phyloP scores from a whole-genome alignment of 2,329 filamentous ascomycete species.

The Diaporthe velutina region DNA sequence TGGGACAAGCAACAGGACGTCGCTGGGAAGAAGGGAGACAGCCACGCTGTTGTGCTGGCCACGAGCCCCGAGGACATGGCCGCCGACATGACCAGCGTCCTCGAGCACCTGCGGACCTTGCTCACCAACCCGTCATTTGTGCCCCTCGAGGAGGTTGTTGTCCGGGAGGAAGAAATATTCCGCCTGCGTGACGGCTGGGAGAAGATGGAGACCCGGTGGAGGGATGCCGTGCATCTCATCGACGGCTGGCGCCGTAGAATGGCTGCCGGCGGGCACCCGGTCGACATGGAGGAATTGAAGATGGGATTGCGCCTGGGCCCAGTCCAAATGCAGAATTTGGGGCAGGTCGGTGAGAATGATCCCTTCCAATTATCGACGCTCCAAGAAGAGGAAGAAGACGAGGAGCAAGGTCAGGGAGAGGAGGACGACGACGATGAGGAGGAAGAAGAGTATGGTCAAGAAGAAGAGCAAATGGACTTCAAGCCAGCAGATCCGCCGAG shows the following conservation, averaged over 20 bases:
- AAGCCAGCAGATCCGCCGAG: constrained; percentile 45
- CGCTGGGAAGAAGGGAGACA: constrained; percentile 41
- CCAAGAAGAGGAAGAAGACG: constrained; percentile 54
- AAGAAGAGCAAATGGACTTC: constrained; percentile 40
- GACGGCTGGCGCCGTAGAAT: constrained; percentile 91
- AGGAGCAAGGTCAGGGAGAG: constrained; percentile 41
- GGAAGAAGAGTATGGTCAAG: constrained; percentile 45
- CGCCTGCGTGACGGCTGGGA: constrained; percentile 89
- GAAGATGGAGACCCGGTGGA: constrained; percentile 92
- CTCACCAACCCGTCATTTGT: constrained; percentile 97
- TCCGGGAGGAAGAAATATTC: constrained; percentile 92
- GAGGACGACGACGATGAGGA: constrained; percentile 37
- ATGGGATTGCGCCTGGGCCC: constrained; percentile 76
- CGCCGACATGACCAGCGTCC: constrained; percentile 78
- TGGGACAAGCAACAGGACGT: constrained; percentile 54
- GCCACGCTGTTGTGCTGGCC: constrained; percentile 49
- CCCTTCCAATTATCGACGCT: constrained; percentile 58
- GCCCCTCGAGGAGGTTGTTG: constrained; percentile 90
- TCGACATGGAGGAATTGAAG: constrained; percentile 77
- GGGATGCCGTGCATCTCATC: constrained; percentile 90
- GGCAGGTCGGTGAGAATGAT: constrained; percentile 57
- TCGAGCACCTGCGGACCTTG: constrained; percentile 85
- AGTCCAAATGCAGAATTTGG: constrained; percentile 66
- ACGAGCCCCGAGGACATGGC: constrained; percentile 75
- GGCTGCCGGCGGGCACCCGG: constrained; percentile 75